A percentile compares a stretch with the other conserved stretches of the same genome.
These are phyloP conservation scores for Globisporangium emineosum DNA, from an alignment of 352 stramenopile species.

Conservation along the genomic window DNA sequence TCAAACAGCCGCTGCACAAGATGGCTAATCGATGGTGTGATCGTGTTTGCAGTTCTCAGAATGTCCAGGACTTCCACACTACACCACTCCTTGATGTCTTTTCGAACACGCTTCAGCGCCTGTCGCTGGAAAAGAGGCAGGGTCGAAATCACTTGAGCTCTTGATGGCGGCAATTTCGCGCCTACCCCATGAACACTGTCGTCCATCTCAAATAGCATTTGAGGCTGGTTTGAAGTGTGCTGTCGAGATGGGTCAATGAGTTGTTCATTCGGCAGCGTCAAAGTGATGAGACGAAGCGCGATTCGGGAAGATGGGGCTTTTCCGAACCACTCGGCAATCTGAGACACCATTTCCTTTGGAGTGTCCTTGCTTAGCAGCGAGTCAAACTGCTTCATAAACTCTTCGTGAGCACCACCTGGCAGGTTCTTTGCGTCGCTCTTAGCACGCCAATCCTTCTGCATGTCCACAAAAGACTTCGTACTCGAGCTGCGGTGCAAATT, in stretches of 20 bases:
- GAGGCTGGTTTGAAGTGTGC: constrained; percentile 19
- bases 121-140: constrained; percentile 75
- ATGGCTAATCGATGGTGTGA: constrained; percentile 60
- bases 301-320: constrained; percentile 39
- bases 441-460: constrained; percentile 19
- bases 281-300: constrained; percentile 67
- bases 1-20: constrained; percentile 76
- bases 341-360: constrained; percentile 27
- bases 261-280: constrained; percentile 77
- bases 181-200: constrained; percentile 20
- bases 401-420: constrained; percentile 25
- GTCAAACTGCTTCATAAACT: constrained; percentile 39
- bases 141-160: constrained; percentile 48
- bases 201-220: constrained; percentile 64
- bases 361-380: constrained; percentile 26
- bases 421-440: constrained; percentile 16
- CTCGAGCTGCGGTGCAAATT: constrained; percentile 37
- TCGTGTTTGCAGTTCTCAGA: constrained; percentile 53
- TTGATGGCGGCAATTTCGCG: constrained; percentile 23
- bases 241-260: constrained; percentile 37
- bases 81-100: constrained; percentile 83
- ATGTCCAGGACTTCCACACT: constrained; percentile 81
- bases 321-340: constrained; percentile 58
- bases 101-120: constrained; percentile 59
- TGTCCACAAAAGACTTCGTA: constrained; percentile 49